Conservation (phyloP, 2,329 filamentous ascomycete species). For the Chaetomium strumarium region DNA sequence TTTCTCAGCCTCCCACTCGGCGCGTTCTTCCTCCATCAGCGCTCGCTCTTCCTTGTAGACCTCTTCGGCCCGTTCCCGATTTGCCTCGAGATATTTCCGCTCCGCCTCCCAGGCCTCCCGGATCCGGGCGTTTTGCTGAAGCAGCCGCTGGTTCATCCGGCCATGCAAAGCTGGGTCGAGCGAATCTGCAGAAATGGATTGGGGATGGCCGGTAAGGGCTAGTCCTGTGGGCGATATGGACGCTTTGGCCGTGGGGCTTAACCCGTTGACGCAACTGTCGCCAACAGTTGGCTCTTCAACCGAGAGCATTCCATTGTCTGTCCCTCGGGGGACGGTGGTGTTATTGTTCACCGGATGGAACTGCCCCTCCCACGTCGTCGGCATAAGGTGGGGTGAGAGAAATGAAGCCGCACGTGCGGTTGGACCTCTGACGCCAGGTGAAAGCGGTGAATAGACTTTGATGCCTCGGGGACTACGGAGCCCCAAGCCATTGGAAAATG, state of each 20-base stretch:
- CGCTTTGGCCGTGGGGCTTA: conserved; percentile 1
- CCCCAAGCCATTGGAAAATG: conserved; percentile 15
- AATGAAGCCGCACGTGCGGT: conserved; percentile 22
- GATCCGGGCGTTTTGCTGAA: conserved; percentile 39
- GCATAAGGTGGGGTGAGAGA: conserved; percentile 25
- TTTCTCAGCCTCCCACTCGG: conserved; percentile 43
- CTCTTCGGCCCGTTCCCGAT: conserved; percentile 47
- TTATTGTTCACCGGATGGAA: conserved; percentile 26
- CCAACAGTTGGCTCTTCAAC: not conserved
- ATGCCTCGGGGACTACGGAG: not conserved
- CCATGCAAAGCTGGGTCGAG: conserved; percentile 26
- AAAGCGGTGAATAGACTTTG: conserved; percentile 23
- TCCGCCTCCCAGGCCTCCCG: conserved; percentile 49
- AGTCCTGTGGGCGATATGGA: conserved; percentile 8
- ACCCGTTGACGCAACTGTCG: conserved; percentile 4
- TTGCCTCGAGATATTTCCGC: conserved; percentile 48
- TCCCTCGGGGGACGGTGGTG: not conserved
- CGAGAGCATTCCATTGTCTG: not conserved
- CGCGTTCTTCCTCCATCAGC: conserved; percentile 47
- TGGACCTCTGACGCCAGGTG: conserved; percentile 23
- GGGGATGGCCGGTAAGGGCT: conserved; percentile 23
- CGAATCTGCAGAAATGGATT: conserved; percentile 27
- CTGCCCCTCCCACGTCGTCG: conserved; percentile 16
- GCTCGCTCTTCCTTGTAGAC: conserved; percentile 50
- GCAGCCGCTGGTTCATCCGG: conserved; percentile 36